A percentile compares a stretch with the other conserved stretches of the same genome.
Conservation (phyloP, 169 alveolate species). For the Miamiensis avidus region DNA sequence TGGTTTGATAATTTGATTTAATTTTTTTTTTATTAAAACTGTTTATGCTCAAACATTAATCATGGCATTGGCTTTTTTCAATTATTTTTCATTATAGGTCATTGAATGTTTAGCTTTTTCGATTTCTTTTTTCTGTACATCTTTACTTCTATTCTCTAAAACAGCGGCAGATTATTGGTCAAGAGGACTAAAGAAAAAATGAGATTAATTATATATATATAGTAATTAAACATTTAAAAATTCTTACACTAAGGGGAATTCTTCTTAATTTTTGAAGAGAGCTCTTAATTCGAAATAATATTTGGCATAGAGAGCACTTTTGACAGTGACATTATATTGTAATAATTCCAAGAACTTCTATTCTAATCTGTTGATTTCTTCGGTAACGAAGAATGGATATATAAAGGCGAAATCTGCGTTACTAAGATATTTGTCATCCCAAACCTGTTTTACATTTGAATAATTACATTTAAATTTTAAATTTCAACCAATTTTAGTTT, state of each 20-base stretch:
- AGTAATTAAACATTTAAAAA: no score
- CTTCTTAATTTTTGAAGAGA: conserved; percentile 69
- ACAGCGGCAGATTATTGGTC: conserved; percentile 26
- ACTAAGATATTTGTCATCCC: conserved; percentile 88
- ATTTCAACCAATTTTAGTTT: no score
- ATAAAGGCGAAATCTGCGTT: conserved; percentile 88
- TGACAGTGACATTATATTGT: conserved; percentile 82
- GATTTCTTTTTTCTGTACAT: conserved; percentile 37
- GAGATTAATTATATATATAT: no score
- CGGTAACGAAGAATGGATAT: conserved; percentile 87
- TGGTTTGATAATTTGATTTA: no score
- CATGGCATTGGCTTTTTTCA: conserved; percentile 30
- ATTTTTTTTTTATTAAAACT: no score
- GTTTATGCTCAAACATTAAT: conserved; percentile 22
- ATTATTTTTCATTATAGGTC: conserved; percentile 34
- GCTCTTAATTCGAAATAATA: conserved; percentile 88
- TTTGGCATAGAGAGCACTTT: conserved; percentile 85
- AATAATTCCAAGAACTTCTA: conserved; percentile 81
- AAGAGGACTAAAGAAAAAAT: conserved; percentile 5
- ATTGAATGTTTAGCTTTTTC: conserved; percentile 42
- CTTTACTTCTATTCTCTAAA: conserved; percentile 40
- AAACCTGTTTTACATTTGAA: conserved; percentile 8
- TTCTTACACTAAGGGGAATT: conserved; percentile 55
- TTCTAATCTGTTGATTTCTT: conserved; percentile 86
- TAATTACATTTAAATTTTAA: no score